A percentile compares a stretch with the other conserved stretches of the same genome.
phyloP scores from a whole-genome alignment of 1,139 yeast species.

The Candida smagusa region DNA sequence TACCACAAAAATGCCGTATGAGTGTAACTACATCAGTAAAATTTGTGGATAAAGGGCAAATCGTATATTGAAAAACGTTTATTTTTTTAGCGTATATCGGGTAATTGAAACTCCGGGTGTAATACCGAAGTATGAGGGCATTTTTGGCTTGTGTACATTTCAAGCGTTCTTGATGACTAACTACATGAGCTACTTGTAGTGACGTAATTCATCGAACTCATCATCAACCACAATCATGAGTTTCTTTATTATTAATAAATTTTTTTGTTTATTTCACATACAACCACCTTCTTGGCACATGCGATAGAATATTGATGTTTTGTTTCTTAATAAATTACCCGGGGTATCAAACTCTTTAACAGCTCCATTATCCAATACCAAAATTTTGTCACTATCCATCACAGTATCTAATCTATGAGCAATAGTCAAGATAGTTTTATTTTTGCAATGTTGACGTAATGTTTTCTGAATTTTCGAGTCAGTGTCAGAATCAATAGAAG shows the following conservation, averaged over 20 bases:
- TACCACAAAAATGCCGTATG: no score
- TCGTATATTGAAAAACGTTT: no score
- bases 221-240: no score
- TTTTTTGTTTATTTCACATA: not conserved
- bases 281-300: constrained; percentile 26
- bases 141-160: no score
- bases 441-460: constrained; percentile 28
- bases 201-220: no score
- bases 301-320: constrained; percentile 26
- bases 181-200: no score
- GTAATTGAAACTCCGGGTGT: no score
- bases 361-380: constrained; percentile 31
- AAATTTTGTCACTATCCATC: constrained; percentile 31
- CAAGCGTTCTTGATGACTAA: no score
- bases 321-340: constrained; percentile 21
- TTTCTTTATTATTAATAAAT: not conserved
- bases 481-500: constrained; percentile 37
- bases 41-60: no score
- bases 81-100: no score
- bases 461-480: constrained; percentile 35
- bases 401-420: constrained; percentile 38
- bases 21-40: no score
- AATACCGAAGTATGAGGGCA: no score
- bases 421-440: constrained; percentile 34
- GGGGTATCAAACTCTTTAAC: constrained; percentile 34